These are phyloP conservation scores for Bifiguratus adelaidae DNA, from an alignment of 192 early-diverging fungal species.

Conservation along the genomic window DNA sequence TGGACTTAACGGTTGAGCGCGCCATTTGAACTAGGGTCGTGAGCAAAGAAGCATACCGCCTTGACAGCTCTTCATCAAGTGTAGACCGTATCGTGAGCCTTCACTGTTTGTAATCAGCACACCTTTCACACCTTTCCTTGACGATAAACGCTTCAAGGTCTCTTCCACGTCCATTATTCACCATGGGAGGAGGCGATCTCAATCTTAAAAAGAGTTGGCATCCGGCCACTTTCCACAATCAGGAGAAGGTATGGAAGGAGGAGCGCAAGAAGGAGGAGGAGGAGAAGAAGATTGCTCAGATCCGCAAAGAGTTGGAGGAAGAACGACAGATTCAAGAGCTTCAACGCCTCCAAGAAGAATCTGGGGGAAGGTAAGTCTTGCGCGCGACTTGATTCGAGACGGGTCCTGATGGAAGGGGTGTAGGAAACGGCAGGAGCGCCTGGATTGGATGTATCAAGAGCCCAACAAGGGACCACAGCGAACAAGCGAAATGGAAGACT, in stretches of 20 bases:
- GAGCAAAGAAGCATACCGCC: conserved; percentile 75
- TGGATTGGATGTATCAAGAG: conserved; percentile 97
- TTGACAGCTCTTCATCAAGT: conserved; percentile 64
- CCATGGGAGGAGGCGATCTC: conserved; percentile 24
- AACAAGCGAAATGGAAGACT: conserved; percentile 73
- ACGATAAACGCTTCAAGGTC: conserved; percentile 77
- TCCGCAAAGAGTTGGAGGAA: conserved; percentile 85
- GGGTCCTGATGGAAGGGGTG: neutral
- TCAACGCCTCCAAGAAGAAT: conserved; percentile 60
- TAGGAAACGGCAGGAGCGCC: conserved; percentile 55
- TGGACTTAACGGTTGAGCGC: conserved; percentile 56
- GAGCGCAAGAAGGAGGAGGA: conserved; percentile 80
- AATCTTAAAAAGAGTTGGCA: conserved; percentile 94
- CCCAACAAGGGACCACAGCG: conserved; percentile 29
- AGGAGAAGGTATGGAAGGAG: conserved; percentile 82
- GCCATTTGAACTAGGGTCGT: conserved; percentile 73
- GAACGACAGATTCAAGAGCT: conserved; percentile 84
- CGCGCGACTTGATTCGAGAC: too few relatives aligned
- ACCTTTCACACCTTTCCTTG: conserved; percentile 86
- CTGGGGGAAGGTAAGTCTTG: conserved; percentile 37
- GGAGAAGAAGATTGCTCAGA: conserved; percentile 75
- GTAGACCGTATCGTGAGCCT: conserved; percentile 89
- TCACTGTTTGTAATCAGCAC: conserved; percentile 88
- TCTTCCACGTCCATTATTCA: conserved; percentile 95
- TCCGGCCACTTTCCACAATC: conserved; percentile 84